Base-by-base conservation (phyloP, 495 filamentous ascomycete genomes). In the Tuber borchii region DNA sequence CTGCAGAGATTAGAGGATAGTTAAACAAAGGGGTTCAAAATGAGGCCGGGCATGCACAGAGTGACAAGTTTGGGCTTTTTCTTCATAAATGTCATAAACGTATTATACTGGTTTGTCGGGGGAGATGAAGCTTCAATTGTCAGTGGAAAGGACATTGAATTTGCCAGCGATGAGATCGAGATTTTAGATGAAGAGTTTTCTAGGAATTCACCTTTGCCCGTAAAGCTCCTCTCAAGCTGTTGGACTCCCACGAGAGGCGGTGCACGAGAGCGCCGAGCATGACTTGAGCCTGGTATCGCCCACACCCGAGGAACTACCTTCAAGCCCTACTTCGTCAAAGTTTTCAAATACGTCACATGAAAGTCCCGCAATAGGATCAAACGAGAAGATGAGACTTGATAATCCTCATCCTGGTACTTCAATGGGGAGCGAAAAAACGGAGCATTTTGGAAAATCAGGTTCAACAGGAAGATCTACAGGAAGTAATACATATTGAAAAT, bases 91-190 rank as follows among this genome's bases (percentile, higher is more conserved):
- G n/a, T n/a, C n/a, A n/a, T n/a, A n/a, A n/a, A n/a, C n/a, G n/a
- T n/a, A n/a, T n/a, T n/a, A n/a, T n/a, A n/a, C n/a, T n/a, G 69
- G 43, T 79, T 79, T 48, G 14, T 79, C 31, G 78, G 76, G 14
- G 78, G 78, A 22, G 78, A 79, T 65, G 78, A 79, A 31, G 76
- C 72, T 22, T 74, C 76, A 39, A 37, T 72, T 71, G 17, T 26
- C 51, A 56, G 51, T 56, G 51, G 51, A 56, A 56, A 56, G 2
- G 51, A 56, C 51, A 56, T 56, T 56, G 51, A 56, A 56, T 56
- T 56, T 26, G 26, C 51, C 51, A 56, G 51, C 2, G 51, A 56
- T 26, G 51, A 56, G 22, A 56, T 56, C n/a, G 51, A 56, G 51
- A 56, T 56, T 26, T 14, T 56, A n/a, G 51, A n/a, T n/a, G 51